Percentiles rank a stretch among this genome's conserved stretches.
Conservation (phyloP, 306 rosid species). For the Cucumis melo region DNA sequence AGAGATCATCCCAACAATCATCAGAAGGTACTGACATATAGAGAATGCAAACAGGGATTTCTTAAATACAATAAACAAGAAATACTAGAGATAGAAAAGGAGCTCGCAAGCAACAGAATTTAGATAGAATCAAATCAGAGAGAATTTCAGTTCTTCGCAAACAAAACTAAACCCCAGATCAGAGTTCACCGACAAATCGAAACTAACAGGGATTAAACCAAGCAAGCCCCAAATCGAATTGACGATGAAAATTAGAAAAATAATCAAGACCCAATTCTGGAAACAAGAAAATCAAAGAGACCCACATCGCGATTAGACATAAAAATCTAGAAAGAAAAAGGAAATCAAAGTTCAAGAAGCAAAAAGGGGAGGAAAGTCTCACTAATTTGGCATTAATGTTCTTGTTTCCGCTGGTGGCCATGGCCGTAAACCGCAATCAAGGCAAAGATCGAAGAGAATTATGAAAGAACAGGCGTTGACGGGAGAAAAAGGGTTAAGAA, state of each 20-base stretch:
- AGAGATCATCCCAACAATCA: neutral
- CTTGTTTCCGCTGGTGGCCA: conserved; percentile 56
- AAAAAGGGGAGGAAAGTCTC: neutral
- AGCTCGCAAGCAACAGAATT: neutral
- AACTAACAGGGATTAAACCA: neutral
- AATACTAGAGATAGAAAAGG: neutral
- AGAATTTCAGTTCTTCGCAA: neutral
- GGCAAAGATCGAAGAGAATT: neutral
- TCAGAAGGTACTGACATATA: neutral
- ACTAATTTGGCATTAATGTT: conserved; percentile 53
- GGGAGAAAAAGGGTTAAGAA: neutral
- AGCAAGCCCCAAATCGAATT: neutral
- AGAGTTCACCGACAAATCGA: neutral
- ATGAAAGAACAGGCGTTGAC: neutral
- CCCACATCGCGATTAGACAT: neutral
- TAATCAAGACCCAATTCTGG: neutral
- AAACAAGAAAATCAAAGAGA: neutral
- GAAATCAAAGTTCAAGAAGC: neutral
- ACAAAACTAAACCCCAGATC: conserved; percentile 4
- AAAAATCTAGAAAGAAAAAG: neutral
- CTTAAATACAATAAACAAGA: neutral
- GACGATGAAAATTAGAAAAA: neutral
- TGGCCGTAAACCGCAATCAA: conserved; percentile 8
- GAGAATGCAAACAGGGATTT: neutral
- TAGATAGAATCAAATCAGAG: neutral